Evolutionary conservation across 345 rosid genomes (phyloP), one percentile per base, ranked within the genome.

Genomic region (Heritiera littoralis): DNA sequence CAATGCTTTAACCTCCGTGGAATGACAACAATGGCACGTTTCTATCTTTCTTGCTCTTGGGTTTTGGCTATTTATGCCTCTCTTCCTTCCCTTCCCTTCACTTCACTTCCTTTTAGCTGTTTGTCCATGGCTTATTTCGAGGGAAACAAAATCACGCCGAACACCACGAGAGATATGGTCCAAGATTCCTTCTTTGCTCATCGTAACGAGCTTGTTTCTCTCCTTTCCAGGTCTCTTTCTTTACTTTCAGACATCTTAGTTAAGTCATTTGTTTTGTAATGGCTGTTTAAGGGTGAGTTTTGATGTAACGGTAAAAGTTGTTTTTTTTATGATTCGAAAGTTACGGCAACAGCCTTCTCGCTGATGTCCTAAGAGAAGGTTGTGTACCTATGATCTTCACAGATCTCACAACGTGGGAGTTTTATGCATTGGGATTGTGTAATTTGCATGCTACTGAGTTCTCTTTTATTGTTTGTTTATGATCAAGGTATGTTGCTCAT

Each of bases 181-280:
- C 86, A 82, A 56, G 88, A 87, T 52, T 77, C 88, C 20, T 82
- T 90, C 77, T 82, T 86, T 72, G 88, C 86, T 80, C 80, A 87
- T 72, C 86, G 83, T 32, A 86, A 84, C 76, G 88, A 87, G 80
- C 84, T 90, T 43, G 87, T 88, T 72, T 88, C 88, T 78, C 89
- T 88, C 41, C 84, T 90, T 82, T 82, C 90, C 82, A 88, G 91
- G 93, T 89, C 38, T 55, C 63, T 20, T 41, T 51, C 64, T 59
- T 9, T 9, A 59, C 32, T 23, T 9, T 23, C 64, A 9, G 11
- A 59, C 64, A 20, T 12, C 8, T 58, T 58, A n/a, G 1, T 8
- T 23, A 58, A 23, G 28, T 23, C 28, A 23, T 23, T 23, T 23
- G 28, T 23, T 23, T 23, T 23, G 28, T 23, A 23, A 23, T 23